Evolutionary conservation across 2,329 filamentous ascomycete species (phyloP).

Genomic region (Paraphoma sp.): DNA sequence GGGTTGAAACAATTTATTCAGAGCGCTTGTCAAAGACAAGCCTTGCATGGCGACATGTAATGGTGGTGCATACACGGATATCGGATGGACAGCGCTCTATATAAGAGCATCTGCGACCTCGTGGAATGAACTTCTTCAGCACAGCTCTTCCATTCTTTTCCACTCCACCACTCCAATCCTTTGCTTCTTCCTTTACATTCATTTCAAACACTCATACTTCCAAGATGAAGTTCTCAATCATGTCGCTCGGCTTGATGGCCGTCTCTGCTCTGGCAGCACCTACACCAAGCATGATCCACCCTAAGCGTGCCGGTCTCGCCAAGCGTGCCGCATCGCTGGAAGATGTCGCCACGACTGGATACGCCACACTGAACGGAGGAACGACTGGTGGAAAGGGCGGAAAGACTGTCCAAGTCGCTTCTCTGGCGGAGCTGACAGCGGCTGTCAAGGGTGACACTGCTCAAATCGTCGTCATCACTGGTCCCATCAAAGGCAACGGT

Average conservation of each 20-base stretch:
- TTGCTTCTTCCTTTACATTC: slow-evolving; percentile 21
- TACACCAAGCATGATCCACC: slow-evolving; percentile 26
- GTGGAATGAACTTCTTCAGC: slow-evolving; percentile 11
- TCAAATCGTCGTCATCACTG: slow-evolving; percentile 56
- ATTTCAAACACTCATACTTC: slow-evolving; percentile 16
- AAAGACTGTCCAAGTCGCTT: slow-evolving; percentile 43
- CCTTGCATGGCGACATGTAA: slow-evolving; percentile 9
- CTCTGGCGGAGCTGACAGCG: slow-evolving; percentile 48
- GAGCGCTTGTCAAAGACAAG: slow-evolving; percentile 10
- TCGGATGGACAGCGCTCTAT: slow-evolving; percentile 1
- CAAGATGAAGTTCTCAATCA: slow-evolving; percentile 40
- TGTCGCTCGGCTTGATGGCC: slow-evolving; percentile 38
- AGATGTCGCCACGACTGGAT: slow-evolving; percentile 39
- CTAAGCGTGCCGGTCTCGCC: slow-evolving; percentile 24
- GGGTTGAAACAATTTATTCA: slow-evolving; percentile 12
- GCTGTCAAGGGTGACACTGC: slow-evolving; percentile 54
- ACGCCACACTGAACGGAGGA: slow-evolving; percentile 43
- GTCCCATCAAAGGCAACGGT: slow-evolving; percentile 50
- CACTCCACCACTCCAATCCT: slow-evolving; percentile 15
- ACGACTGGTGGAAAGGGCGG: slow-evolving; percentile 51
- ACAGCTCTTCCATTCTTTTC: slow-evolving; percentile 27
- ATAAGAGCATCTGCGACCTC: slow-evolving; percentile 14
- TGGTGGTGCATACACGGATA: background rate
- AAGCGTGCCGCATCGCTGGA: slow-evolving; percentile 38
- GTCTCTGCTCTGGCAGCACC: slow-evolving; percentile 43